Evolutionary conservation across 116 monocot species (phyloP).

Genomic region (Iris pallida): DNA sequence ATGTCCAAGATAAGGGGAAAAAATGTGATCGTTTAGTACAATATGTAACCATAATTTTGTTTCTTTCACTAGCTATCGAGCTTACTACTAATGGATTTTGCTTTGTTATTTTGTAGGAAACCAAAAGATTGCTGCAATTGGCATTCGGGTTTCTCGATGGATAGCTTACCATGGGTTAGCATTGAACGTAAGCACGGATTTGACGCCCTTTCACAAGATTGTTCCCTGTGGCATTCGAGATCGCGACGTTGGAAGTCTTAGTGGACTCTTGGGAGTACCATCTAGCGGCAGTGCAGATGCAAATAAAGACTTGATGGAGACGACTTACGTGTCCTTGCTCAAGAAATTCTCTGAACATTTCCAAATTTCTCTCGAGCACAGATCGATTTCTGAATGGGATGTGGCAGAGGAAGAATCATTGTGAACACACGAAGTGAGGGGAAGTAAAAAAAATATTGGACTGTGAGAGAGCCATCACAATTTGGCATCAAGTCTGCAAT

Average conservation of each 20-base stretch:
- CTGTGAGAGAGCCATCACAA: too few relatives aligned
- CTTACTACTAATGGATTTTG: not conserved
- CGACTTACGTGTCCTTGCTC: conserved; percentile 46
- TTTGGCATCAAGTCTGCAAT: too few relatives aligned
- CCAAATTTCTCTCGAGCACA: conserved; percentile 44
- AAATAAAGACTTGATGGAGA: conserved; percentile 32
- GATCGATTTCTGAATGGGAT: conserved; percentile 9
- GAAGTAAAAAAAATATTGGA: too few relatives aligned
- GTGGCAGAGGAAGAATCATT: not conserved
- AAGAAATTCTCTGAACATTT: conserved; percentile 76
- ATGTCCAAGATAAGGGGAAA: not conserved
- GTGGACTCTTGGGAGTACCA: conserved; percentile 29
- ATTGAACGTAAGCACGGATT: conserved; percentile 64
- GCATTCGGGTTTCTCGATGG: conserved; percentile 80
- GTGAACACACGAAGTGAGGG: too few relatives aligned
- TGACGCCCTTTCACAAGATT: conserved; percentile 69
- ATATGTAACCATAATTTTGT: conserved; percentile 21
- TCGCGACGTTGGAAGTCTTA: conserved; percentile 40
- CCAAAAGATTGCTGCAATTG: conserved; percentile 76
- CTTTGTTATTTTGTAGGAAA: conserved; percentile 41
- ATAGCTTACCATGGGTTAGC: conserved; percentile 87
- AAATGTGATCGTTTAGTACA: too few relatives aligned
- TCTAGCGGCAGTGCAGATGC: conserved; percentile 3
- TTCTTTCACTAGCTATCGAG: not conserved
- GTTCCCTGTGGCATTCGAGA: conserved; percentile 81